These are phyloP conservation scores for Comarum palustre DNA, from an alignment of 306 rosid species.

Conservation along the genomic window DNA sequence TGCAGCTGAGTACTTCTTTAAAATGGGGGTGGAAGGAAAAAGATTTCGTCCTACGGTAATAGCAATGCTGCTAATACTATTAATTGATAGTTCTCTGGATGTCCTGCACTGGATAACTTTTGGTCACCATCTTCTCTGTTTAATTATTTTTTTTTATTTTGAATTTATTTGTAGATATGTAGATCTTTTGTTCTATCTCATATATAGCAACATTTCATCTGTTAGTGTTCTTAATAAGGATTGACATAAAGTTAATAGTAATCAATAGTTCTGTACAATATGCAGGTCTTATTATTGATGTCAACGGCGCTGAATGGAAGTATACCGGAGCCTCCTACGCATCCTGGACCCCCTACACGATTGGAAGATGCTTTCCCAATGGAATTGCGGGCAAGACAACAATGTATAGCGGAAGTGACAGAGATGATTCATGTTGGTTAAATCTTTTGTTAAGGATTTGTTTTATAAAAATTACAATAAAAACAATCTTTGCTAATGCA, in stretches of 20 bases:
- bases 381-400: conserved; percentile 77
- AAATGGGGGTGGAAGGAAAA: conserved; percentile 94
- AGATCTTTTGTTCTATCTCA: background rate
- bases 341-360: conserved; percentile 25
- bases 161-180: background rate
- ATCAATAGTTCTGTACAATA: background rate
- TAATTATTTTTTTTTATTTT: background rate
- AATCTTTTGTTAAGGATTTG: background rate
- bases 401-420: conserved; percentile 85
- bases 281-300: conserved; percentile 87
- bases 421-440: conserved; percentile 96
- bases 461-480: background rate
- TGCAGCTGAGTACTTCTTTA: conserved; percentile 91
- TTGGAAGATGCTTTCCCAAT: conserved; percentile 43
- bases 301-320: conserved; percentile 68
- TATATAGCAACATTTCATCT: background rate
- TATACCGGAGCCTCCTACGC: conserved; percentile 35
- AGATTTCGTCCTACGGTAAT: conserved; percentile 97
- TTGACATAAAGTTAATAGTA: background rate
- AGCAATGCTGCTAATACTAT: conserved; percentile 8
- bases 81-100: background rate
- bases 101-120: background rate
- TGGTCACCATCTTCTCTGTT: background rate
- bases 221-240: background rate
- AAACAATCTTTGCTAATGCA: background rate